A percentile compares a stretch with the other conserved stretches of the same genome.
phyloP scores from a whole-genome alignment of 352 stramenopile species.

The Globisporangium viniferum region DNA sequence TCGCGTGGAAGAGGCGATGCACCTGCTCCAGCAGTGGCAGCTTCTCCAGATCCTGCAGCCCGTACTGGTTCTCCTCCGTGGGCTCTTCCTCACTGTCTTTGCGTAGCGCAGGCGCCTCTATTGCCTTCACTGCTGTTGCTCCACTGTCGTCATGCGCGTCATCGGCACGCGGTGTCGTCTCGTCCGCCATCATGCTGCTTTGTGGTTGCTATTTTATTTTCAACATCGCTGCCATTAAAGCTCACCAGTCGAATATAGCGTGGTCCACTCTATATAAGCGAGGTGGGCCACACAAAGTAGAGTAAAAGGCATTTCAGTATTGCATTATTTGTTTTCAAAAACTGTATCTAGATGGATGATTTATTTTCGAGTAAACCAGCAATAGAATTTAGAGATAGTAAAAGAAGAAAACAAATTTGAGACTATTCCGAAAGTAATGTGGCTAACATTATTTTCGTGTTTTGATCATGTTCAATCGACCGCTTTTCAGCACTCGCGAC shows the following conservation, averaged over 20 bases:
- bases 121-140: neutral
- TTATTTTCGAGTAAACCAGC: neutral
- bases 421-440: neutral
- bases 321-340: neutral
- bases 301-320: neutral
- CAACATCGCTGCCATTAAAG: neutral
- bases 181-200: neutral
- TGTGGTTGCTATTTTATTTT: neutral
- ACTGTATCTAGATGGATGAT: neutral
- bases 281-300: neutral
- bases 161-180: neutral
- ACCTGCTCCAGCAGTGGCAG: constrained; percentile 83
- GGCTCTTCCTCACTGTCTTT: neutral
- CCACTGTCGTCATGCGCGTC: neutral
- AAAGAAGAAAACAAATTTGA: neutral
- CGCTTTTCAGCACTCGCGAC: neutral
- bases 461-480: neutral
- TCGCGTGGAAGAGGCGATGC: constrained; percentile 81
- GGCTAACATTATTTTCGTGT: neutral
- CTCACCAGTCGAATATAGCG: neutral
- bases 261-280: neutral
- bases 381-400: neutral
- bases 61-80: constrained; percentile 59
- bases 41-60: constrained; percentile 53
- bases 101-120: neutral